Percentiles rank a stretch among this genome's conserved stretches.
phyloP scores from a whole-genome alignment of 2,329 filamentous ascomycete genomes.

The Cladophialophora chaetospira region DNA sequence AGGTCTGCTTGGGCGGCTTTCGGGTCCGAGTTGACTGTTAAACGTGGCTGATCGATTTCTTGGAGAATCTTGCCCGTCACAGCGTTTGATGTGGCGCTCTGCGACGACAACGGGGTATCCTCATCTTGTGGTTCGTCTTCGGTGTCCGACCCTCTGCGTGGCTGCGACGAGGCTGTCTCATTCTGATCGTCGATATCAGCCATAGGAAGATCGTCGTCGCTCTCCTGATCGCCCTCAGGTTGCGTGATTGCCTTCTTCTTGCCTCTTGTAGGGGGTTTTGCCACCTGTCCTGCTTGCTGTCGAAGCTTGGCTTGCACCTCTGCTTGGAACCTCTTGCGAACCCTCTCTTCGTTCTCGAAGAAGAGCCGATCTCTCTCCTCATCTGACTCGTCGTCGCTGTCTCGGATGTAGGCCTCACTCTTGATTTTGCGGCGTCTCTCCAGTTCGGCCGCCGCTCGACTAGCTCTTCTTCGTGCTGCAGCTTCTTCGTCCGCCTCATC shows the following conservation, averaged over 20 bases:
- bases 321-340: slow-evolving; percentile 54
- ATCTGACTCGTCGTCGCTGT: slow-evolving; percentile 88
- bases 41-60: no score
- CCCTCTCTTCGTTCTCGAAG: slow-evolving; percentile 72
- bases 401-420: slow-evolving; percentile 76
- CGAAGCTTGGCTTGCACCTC: slow-evolving; percentile 51
- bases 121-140: slow-evolving; percentile 33
- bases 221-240: slow-evolving; percentile 18
- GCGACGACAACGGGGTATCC: slow-evolving; percentile 36
- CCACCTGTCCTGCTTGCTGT: slow-evolving; percentile 43
- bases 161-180: slow-evolving; percentile 24
- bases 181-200: slow-evolving; percentile 19
- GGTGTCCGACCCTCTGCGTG: slow-evolving; percentile 11
- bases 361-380: slow-evolving; percentile 72
- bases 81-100: slow-evolving; percentile 21
- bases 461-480: slow-evolving; percentile 60
- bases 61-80: no score
- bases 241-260: slow-evolving; percentile 9
- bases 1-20: background rate
- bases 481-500: slow-evolving; percentile 66
- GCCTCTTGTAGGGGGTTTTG: slow-evolving; percentile 6
- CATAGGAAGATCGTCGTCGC: slow-evolving; percentile 29
- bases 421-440: slow-evolving; percentile 81
- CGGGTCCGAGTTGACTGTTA: no score
- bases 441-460: slow-evolving; percentile 67